Percentiles rank a stretch among this genome's conserved stretches.
Evolutionary conservation across 495 filamentous ascomycete genomes (phyloP).

Genomic region (Penicillium cinerascens): DNA sequence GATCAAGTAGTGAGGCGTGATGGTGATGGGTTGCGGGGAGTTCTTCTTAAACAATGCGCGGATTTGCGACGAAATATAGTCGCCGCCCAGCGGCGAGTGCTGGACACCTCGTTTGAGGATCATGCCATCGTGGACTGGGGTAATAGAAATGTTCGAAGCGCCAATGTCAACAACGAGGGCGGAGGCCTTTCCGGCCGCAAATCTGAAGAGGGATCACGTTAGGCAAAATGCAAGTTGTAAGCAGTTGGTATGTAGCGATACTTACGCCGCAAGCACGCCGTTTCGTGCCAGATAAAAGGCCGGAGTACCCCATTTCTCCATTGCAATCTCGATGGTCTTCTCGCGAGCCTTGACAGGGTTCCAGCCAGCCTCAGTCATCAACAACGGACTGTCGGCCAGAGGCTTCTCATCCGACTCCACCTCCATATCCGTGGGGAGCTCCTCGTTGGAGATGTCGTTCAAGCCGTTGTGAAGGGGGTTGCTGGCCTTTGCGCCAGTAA

Average conservation of each 20-base stretch:
- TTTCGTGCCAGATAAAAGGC: slow-evolving; percentile 84
- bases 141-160: slow-evolving; percentile 85
- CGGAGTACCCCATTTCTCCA: slow-evolving; percentile 92
- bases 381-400: slow-evolving; percentile 80
- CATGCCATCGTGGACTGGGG: slow-evolving; percentile 90
- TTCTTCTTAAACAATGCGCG: slow-evolving; percentile 69
- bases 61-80: slow-evolving; percentile 86
- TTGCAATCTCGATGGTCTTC: slow-evolving; percentile 87
- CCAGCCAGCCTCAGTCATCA: slow-evolving; percentile 95
- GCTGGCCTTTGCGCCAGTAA: slow-evolving; percentile 61
- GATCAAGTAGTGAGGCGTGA: slow-evolving; percentile 84
- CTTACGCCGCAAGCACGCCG: slow-evolving; percentile 63
- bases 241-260: slow-evolving; percentile 3
- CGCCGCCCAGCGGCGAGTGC: slow-evolving; percentile 77
- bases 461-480: slow-evolving; percentile 69
- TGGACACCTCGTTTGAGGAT: slow-evolving; percentile 85
- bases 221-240: background rate
- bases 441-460: slow-evolving; percentile 60
- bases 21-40: slow-evolving; percentile 70
- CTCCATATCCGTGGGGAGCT: slow-evolving; percentile 65
- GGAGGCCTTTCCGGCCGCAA: slow-evolving; percentile 87
- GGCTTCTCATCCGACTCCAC: slow-evolving; percentile 71
- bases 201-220: slow-evolving; percentile 42
- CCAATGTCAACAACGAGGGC: slow-evolving; percentile 90
- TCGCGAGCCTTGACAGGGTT: slow-evolving; percentile 83